Conservation (phyloP, 1,139 yeast genomes). For the Saccharomycopsis hybrid region DNA sequence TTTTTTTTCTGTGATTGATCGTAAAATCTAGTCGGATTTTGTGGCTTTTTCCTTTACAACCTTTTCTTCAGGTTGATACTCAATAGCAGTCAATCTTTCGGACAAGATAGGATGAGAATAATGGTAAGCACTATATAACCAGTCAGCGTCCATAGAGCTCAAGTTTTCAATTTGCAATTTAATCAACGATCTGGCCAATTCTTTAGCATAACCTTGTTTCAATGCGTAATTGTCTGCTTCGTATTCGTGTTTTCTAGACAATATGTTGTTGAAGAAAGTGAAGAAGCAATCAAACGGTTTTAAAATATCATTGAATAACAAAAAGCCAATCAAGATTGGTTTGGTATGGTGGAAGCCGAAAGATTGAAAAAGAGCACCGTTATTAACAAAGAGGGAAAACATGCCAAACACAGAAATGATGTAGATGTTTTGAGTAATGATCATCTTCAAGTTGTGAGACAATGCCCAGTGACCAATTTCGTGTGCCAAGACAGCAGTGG, state of each 20-base stretch:
- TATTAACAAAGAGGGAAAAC: conserved; percentile 74
- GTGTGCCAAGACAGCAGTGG: conserved; percentile 92
- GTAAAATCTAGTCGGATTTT: conserved; percentile 5
- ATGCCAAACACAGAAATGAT: conserved; percentile 58
- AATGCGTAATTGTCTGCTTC: conserved; percentile 89
- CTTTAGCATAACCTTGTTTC: conserved; percentile 60
- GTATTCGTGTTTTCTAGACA: conserved; percentile 85
- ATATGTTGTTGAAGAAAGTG: conserved; percentile 58
- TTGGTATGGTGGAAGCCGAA: conserved; percentile 63
- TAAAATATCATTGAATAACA: conserved; percentile 66
- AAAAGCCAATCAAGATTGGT: conserved; percentile 77
- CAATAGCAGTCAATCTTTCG: conserved; percentile 77
- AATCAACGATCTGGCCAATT: conserved; percentile 67
- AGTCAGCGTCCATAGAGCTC: conserved; percentile 79
- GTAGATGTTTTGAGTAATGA: conserved; percentile 59
- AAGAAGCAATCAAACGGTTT: conserved; percentile 69
- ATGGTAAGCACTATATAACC: conserved; percentile 82
- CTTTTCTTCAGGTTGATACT: conserved; percentile 42
- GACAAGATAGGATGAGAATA: conserved; percentile 87
- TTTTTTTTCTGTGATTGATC: too few species aligned
- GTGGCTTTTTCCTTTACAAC: conserved; percentile 7
- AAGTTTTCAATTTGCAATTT: conserved; percentile 74
- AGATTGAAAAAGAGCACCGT: conserved; percentile 65
- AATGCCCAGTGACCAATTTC: conserved; percentile 97
- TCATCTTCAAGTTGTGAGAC: conserved; percentile 71